Evolutionary conservation across 2,329 filamentous ascomycete species (phyloP).

Genomic region (Pleochaeta shiraiana): DNA sequence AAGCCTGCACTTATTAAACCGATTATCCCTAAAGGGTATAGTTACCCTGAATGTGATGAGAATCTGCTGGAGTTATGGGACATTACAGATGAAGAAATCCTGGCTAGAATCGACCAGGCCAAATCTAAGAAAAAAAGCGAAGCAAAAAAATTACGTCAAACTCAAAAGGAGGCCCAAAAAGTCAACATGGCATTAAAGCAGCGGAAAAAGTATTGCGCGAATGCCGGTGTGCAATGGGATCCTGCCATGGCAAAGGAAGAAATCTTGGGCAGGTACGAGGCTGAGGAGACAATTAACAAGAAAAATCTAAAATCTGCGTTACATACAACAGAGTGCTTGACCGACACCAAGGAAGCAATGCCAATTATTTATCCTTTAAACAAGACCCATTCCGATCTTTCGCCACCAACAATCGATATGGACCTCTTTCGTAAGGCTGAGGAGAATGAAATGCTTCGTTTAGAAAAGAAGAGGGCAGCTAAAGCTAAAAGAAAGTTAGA

Average conservation of each 20-base stretch:
- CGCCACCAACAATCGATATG: not conserved
- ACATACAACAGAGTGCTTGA: too few species aligned
- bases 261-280: conserved; percentile 9
- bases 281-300: conserved; percentile 5
- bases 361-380: too few species aligned
- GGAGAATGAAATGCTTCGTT: not conserved
- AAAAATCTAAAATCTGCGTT: too few species aligned
- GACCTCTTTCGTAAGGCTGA: not conserved
- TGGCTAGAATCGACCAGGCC: conserved; percentile 10
- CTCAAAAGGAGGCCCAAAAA: conserved; percentile 13
- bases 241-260: conserved; percentile 11
- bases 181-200: conserved; percentile 15
- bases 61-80: conserved; percentile 18
- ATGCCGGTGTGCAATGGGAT: conserved; percentile 12
- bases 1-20: conserved; percentile 12
- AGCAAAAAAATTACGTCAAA: conserved; percentile 9
- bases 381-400: too few species aligned
- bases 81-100: conserved; percentile 16
- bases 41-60: conserved; percentile 16
- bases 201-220: conserved; percentile 11
- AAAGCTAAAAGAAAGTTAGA: conserved; percentile 4
- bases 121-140: conserved; percentile 11
- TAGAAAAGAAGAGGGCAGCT: not conserved
- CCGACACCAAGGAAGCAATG: too few species aligned
- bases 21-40: conserved; percentile 14